phyloP scores from a whole-genome alignment of 2,329 filamentous ascomycete species.

The Fusarium gaditjirri region DNA sequence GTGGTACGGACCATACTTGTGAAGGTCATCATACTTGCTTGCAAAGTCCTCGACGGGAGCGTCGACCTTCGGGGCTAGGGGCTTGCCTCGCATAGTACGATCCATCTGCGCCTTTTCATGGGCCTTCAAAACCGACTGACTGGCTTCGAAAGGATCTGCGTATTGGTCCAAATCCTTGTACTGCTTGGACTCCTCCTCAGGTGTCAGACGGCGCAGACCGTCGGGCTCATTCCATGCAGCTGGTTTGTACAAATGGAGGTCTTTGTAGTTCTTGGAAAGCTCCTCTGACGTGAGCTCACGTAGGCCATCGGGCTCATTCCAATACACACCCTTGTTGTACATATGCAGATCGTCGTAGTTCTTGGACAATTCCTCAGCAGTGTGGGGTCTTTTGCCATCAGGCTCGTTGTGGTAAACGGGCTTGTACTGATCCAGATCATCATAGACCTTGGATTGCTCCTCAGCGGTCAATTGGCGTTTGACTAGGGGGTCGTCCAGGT shows the following conservation, averaged over 20 bases:
- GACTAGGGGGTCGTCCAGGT: conserved; percentile 45
- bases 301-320: conserved; percentile 48
- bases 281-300: conserved; percentile 47
- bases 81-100: conserved; percentile 49
- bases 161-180: conserved; percentile 53
- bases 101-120: conserved; percentile 46
- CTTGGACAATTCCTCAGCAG: conserved; percentile 50
- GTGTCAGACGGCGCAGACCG: conserved; percentile 44
- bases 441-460: conserved; percentile 52
- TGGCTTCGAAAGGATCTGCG: conserved; percentile 48
- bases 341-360: conserved; percentile 50
- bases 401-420: conserved; percentile 50
- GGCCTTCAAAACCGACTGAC: conserved; percentile 45
- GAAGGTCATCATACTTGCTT: conserved; percentile 55
- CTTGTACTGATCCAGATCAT: conserved; percentile 55
- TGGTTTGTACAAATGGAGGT: conserved; percentile 54
- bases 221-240: conserved; percentile 47
- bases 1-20: conserved; percentile 51
- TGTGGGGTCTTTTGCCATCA: conserved; percentile 44
- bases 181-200: conserved; percentile 45
- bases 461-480: conserved; percentile 45
- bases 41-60: conserved; percentile 42
- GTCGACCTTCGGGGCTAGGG: conserved; percentile 51
- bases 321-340: conserved; percentile 48
- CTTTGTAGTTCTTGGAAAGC: conserved; percentile 53